phyloP scores from a whole-genome alignment of 192 early-diverging fungal species.

The Oehlia diaphana region DNA sequence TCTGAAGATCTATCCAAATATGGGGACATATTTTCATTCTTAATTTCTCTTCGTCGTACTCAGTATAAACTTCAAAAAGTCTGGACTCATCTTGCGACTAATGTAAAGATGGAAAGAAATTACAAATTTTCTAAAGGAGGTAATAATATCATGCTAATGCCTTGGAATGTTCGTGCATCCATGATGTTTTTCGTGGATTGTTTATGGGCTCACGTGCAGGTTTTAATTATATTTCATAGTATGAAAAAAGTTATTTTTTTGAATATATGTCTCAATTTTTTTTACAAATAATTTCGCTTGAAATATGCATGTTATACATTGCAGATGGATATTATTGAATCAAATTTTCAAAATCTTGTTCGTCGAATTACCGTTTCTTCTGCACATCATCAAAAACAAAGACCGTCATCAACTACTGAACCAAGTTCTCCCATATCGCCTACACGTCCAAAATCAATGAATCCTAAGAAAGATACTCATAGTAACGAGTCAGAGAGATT shows the following conservation, averaged over 20 bases:
- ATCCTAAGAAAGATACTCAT: neutral
- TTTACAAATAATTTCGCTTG: neutral
- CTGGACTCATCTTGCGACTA: slow-evolving; percentile 41
- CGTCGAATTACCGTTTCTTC: slow-evolving; percentile 29
- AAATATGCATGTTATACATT: neutral
- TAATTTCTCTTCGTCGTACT: slow-evolving; percentile 56
- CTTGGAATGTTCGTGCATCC: slow-evolving; percentile 46
- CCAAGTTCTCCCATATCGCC: neutral
- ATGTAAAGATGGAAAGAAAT: slow-evolving; percentile 39
- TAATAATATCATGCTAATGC: neutral
- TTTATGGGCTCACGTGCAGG: slow-evolving; percentile 74
- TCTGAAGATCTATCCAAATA: slow-evolving; percentile 59
- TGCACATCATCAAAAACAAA: slow-evolving; percentile 4
- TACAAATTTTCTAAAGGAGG: slow-evolving; percentile 1
- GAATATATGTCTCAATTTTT: neutral
- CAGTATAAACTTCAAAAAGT: slow-evolving; percentile 53
- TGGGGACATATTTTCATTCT: slow-evolving; percentile 60
- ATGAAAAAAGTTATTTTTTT: too few relatives aligned
- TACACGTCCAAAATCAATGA: too few relatives aligned
- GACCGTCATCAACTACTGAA: neutral
- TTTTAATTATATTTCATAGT: slow-evolving; percentile 28
- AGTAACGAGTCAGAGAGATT: neutral
- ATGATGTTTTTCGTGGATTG: slow-evolving; percentile 75
- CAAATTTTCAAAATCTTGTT: slow-evolving; percentile 37
- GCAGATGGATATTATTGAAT: slow-evolving; percentile 46